Evolutionary conservation across 2,329 filamentous ascomycete species (phyloP), one percentile per base, ranked within the genome.

Genomic region (Xylaria sp.): DNA sequence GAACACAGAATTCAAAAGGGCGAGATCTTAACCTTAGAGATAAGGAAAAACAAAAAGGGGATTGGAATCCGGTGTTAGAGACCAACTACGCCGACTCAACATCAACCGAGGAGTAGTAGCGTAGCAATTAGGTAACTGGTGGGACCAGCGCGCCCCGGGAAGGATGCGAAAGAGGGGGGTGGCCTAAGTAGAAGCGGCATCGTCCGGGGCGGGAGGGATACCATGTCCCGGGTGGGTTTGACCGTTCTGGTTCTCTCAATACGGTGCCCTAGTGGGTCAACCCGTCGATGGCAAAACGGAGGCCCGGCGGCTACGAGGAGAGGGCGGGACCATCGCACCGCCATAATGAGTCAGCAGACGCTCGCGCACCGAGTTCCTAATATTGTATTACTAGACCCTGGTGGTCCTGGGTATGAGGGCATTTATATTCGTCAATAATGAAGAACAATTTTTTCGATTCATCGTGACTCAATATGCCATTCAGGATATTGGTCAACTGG

Each of bases 381-480:
- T 25, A 25, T 25, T 25, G 23, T 3, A 25, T 46, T 18, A 55
- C 5, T 1, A 61, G 15, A 1, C 23, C 37, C 13, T 54, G 41
- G 5, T 56, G 39, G 13, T 63, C 34, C n/a, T 60, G n/a, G 13
- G 59, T 34, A 37, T 54, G 12, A 1, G 48, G 25, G 9, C 13
- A 50, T 15, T 60, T 31, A 60, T 60, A 69, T 41, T 71, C 69
- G 23, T 69, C 69, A 7, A 71, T 71, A 10, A 57, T n/a, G 44
- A 71, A 61, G 23, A 46, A 69, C 15, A 65, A 67, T n/a, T 20
- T 57, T 4, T 37, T 48, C 2, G 64, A 41, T 13, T 23, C 13
- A 20, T 18, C 3, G 15, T 54, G 55, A n/a, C 18, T 9, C n/a
- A 63, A 37, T 12, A 58, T 18, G 0, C 2, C 3, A 2, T 18